Percentiles rank a stretch among this genome's conserved stretches.
Conservation (phyloP, 176 grass and related monocot species). For the Raddia distichophylla region DNA sequence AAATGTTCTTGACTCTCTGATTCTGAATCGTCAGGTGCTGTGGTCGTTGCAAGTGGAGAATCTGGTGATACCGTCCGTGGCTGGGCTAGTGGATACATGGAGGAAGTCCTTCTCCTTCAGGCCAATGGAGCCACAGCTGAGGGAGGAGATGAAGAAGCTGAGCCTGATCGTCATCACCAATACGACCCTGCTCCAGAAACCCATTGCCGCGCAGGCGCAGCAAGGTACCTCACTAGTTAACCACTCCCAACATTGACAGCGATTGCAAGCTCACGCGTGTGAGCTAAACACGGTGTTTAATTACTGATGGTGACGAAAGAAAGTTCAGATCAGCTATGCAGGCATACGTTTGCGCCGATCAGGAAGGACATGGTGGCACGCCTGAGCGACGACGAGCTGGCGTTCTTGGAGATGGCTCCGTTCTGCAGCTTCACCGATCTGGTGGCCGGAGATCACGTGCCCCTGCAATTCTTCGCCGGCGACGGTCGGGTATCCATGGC, state of each 20-base stretch:
- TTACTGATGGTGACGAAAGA: background rate
- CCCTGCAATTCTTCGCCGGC: background rate
- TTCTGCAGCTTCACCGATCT: constrained; percentile 45
- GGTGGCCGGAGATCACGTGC: constrained; percentile 5
- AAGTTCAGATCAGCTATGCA: background rate
- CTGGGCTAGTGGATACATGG: constrained; percentile 62
- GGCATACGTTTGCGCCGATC: background rate
- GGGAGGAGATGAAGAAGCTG: constrained; percentile 53
- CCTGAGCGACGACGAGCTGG: constrained; percentile 48
- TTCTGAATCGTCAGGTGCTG: constrained; percentile 46
- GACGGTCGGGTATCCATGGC: background rate
- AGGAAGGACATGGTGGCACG: background rate
- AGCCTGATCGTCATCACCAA: constrained; percentile 68
- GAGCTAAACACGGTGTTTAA: background rate
- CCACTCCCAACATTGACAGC: background rate
- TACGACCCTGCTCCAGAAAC: constrained; percentile 64
- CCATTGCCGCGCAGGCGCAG: background rate
- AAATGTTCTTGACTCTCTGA: background rate
- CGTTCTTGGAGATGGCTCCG: constrained; percentile 38
- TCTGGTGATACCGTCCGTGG: constrained; percentile 64
- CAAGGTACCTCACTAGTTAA: background rate
- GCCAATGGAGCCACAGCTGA: constrained; percentile 29
- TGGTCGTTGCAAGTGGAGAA: constrained; percentile 60
- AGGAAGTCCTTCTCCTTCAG: constrained; percentile 68
- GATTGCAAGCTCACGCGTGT: too few relatives aligned